These are phyloP conservation scores for Russula earlei DNA, from an alignment of 768 basidiomycete species.

Conservation along the genomic window DNA sequence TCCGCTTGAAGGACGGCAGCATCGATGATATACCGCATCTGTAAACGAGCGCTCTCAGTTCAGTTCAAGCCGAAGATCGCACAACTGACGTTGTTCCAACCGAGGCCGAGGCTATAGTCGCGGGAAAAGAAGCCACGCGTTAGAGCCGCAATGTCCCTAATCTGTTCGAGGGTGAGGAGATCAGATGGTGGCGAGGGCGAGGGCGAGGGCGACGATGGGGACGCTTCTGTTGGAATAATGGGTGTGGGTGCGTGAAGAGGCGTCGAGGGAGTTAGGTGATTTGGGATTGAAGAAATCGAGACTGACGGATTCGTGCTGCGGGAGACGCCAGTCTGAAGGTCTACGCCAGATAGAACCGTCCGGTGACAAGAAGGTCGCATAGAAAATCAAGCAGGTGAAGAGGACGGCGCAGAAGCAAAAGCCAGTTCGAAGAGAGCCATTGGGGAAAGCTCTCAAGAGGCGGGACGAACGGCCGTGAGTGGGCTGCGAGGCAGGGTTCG, in stretches of 20 bases:
- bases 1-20: constrained; percentile 34
- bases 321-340: not conserved
- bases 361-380: not conserved
- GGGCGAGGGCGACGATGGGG: constrained; percentile 31
- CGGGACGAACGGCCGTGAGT: too few relatives aligned
- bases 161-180: constrained; percentile 23
- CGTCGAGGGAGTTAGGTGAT: constrained; percentile 15
- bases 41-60: not conserved
- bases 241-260: constrained; percentile 24
- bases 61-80: not conserved
- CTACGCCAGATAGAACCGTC: not conserved
- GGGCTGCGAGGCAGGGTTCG: too few relatives aligned
- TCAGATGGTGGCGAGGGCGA: constrained; percentile 26
- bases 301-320: not conserved
- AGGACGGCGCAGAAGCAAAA: not conserved
- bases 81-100: constrained; percentile 41
- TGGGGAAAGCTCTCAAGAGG: not conserved
- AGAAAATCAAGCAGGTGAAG: constrained; percentile 1
- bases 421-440: not conserved
- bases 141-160: constrained; percentile 28
- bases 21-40: constrained; percentile 43
- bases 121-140: constrained; percentile 37
- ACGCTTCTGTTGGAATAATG: constrained; percentile 14
- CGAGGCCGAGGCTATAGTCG: constrained; percentile 35
- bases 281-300: not conserved